Conservation (phyloP, 768 basidiomycete species). For the Rhizopogon roseolus region DNA sequence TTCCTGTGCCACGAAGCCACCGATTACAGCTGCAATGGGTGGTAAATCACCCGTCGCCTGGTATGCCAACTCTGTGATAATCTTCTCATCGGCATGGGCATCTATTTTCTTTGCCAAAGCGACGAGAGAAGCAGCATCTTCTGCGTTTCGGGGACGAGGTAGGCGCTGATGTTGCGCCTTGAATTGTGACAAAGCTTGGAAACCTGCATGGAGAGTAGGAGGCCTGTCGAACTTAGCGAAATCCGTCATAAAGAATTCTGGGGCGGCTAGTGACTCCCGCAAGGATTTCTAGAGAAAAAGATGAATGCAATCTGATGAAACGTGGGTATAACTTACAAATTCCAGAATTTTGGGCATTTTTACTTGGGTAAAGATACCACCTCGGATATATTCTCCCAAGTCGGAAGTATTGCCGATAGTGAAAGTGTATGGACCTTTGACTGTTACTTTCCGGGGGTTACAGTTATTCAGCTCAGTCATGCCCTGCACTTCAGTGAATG, state of each 20-base stretch:
- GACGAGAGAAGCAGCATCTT: conserved; percentile 74
- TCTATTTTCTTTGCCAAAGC: conserved; percentile 76
- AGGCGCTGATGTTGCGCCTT: conserved; percentile 55
- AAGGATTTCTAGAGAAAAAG: conserved; percentile 74
- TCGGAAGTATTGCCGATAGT: conserved; percentile 87
- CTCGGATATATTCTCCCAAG: conserved; percentile 72
- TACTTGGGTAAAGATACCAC: conserved; percentile 96
- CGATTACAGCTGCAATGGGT: conserved; percentile 89
- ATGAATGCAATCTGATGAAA: background rate
- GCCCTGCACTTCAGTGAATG: conserved; percentile 93
- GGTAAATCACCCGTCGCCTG: conserved; percentile 90
- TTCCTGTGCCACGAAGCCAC: conserved; percentile 97
- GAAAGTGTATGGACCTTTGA: conserved; percentile 98
- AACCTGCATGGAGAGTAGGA: conserved; percentile 84
- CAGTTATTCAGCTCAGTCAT: conserved; percentile 89
- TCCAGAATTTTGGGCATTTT: conserved; percentile 97
- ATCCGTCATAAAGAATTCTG: conserved; percentile 92
- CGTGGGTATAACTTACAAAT: conserved; percentile 59
- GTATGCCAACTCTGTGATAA: conserved; percentile 80
- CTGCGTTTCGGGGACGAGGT: conserved; percentile 77
- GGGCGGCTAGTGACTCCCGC: conserved; percentile 72
- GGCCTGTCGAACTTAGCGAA: conserved; percentile 97
- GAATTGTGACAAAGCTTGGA: conserved; percentile 89
- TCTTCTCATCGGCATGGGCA: conserved; percentile 72
- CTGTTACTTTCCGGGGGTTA: conserved; percentile 86